Evolutionary conservation across 2,329 filamentous ascomycete species (phyloP).

Genomic region (Alternaria sp.): DNA sequence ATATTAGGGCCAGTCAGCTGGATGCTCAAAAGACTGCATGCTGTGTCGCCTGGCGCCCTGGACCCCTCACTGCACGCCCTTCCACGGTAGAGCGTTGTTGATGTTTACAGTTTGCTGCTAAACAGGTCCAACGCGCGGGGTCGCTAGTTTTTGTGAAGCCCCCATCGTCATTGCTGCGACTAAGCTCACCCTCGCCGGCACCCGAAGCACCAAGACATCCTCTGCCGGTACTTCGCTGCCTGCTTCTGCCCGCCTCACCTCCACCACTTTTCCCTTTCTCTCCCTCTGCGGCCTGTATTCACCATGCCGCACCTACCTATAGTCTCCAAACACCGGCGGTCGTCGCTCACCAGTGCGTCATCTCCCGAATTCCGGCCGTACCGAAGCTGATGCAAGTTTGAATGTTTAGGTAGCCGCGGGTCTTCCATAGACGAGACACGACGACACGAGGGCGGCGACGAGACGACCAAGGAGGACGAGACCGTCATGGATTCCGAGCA

Average conservation of each 20-base stretch:
- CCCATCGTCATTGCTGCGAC: slow-evolving; percentile 33
- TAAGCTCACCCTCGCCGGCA: slow-evolving; percentile 21
- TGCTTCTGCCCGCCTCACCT: background rate
- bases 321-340: slow-evolving; percentile 31
- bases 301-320: slow-evolving; percentile 47
- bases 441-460: slow-evolving; percentile 44
- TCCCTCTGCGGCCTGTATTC: background rate
- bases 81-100: slow-evolving; percentile 1
- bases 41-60: background rate
- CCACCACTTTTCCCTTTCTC: background rate
- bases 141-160: slow-evolving; percentile 27
- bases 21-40: slow-evolving; percentile 3
- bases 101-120: slow-evolving; percentile 10
- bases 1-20: slow-evolving; percentile 9
- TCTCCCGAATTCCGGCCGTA: slow-evolving; percentile 10
- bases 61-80: background rate
- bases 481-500: slow-evolving; percentile 88
- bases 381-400: slow-evolving; percentile 25
- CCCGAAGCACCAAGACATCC: slow-evolving; percentile 23
- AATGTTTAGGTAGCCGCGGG: slow-evolving; percentile 47
- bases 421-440: slow-evolving; percentile 50
- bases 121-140: slow-evolving; percentile 26
- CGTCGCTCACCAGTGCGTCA: slow-evolving; percentile 40
- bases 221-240: slow-evolving; percentile 15
- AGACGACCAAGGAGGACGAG: slow-evolving; percentile 66